Evolutionary conservation across 2,329 filamentous ascomycete genomes (phyloP), one percentile per base, ranked within the genome.

Genomic region (Pyrenochaeta sp.): DNA sequence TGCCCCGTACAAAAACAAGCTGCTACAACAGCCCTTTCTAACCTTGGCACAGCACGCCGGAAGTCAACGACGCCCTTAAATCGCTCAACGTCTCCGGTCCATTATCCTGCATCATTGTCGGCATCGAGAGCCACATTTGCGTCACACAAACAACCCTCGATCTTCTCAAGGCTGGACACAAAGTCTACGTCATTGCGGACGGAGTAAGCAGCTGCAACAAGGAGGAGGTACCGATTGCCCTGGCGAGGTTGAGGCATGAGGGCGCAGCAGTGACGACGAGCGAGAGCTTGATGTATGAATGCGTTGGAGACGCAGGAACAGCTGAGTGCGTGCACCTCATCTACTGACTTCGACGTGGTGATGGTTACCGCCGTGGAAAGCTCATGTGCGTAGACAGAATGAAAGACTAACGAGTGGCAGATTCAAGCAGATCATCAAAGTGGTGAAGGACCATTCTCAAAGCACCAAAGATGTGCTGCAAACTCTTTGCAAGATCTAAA

Each of bases 81-180:
- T 71, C 71, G 24, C 72, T 82, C 37, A 74, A 67, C 28, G 58
- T 57, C 48, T 64, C 40, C 44, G 67, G 63, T 1, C 72, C 66
- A 3, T 51, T 72, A 3, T 64, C 79, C 5, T 85, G 92, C 52
- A 90, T 91, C 54, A 87, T 98, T 62, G 90, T 97, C 15, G 94
- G 94, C 37, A 97, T 98, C 74, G 94, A 98, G 80, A 87, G 88
- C 40, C 94, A 98, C 79, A 95, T 98, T 75, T 98, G 94, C 82
- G 88, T 98, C 30, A 93, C 92, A 59, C 94, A 98, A 83, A 97
- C 94, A 2, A 65, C 74, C 15, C 83, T 97, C 42, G 94, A 97
- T 80, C 81, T 96, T 48, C 81, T 95, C 43, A 81, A 83, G 24
- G 84, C 84, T 1, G 93, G 93, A 0, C 91, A 97, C 77, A 82